Evolutionary conservation across 352 stramenopile species (phyloP).

Genomic region (Phytophthora cryptogea): DNA sequence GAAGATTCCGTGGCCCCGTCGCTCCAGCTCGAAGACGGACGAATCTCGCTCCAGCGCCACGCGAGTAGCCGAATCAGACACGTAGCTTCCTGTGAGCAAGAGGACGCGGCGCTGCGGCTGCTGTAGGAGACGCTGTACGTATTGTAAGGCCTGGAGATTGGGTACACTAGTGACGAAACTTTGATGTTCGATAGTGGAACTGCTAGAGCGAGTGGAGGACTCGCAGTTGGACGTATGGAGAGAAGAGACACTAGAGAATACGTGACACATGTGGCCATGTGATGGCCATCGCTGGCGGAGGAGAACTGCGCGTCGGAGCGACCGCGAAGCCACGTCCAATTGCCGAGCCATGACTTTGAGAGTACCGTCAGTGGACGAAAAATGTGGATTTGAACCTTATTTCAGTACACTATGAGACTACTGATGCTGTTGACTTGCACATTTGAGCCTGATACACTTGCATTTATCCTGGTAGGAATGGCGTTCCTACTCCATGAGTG

Average conservation of each 20-base stretch:
- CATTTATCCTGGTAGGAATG: background rate
- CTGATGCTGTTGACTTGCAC: background rate
- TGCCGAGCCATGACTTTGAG: constrained; percentile 24
- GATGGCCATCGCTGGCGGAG: constrained; percentile 11
- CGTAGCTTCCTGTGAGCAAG: constrained; percentile 36
- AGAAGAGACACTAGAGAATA: constrained; percentile 26
- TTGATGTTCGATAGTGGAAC: constrained; percentile 34
- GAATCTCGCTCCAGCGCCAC: constrained; percentile 29
- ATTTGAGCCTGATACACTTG: too few relatives aligned
- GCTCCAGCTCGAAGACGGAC: constrained; percentile 71
- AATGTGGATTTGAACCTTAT: too few relatives aligned
- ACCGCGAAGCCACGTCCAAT: constrained; percentile 14
- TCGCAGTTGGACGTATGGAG: constrained; percentile 7
- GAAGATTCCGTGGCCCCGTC: constrained; percentile 62
- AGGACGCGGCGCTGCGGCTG: constrained; percentile 40
- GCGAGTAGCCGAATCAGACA: constrained; percentile 30
- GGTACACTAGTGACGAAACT: constrained; percentile 36
- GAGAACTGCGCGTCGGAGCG: constrained; percentile 11
- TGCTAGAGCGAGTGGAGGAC: constrained; percentile 9
- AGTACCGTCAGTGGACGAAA: too few relatives aligned
- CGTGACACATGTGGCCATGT: background rate
- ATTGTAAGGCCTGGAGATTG: constrained; percentile 35
- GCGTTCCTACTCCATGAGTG: background rate
- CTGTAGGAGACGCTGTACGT: constrained; percentile 39
- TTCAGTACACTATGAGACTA: background rate